Evolutionary conservation across 441 rosid genomes (phyloP), one percentile per base, ranked within the genome.

Genomic region (Mallotus japonicus): DNA sequence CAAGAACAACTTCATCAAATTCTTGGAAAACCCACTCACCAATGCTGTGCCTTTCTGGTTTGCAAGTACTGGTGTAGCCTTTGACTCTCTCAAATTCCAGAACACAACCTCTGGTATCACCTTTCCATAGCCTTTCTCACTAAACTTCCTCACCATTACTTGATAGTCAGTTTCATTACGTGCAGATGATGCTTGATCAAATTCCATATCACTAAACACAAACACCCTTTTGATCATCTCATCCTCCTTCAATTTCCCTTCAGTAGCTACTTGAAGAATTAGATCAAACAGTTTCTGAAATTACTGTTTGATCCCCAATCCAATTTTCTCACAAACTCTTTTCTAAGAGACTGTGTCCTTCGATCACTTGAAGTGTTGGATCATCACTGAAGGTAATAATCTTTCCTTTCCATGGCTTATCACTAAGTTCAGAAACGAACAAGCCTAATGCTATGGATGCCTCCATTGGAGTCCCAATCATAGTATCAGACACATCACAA

Each of bases 331-430:
- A 37, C 55, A n/a, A 75, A 61, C 22, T 40, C 20, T 70, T 63
- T 4, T 54, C 46, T 8, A 12, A 17, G 12, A 70, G 46, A 6
- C 6, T 62, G 5, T 63, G 13, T 17, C 78, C 65, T 44, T 42
- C 6, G 7, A 69, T 44, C 19, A 22, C 1, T 5, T 70, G 62
- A 50, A 70, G 72, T 20, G 9, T 2, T 1, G 78, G 78, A 44
- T 56, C 22, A 4, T 17, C 54, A 22, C 67, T 74, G 10, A 59
- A 67, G 4, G 67, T 74, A 5, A 74, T 60, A 2, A 67, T 20
- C 67, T 74, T 66, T 9, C 73, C 77, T 42, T 67, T 68, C 77
- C 77, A 74, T 5, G 77, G 62, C 32, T 74, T 58, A 5, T 67
- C 72, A 10, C 72, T 74, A 28, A 74, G 58, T 6, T 75, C 76